phyloP scores from a whole-genome alignment of 2,329 filamentous ascomycete genomes.

The Anthostomella pinea region DNA sequence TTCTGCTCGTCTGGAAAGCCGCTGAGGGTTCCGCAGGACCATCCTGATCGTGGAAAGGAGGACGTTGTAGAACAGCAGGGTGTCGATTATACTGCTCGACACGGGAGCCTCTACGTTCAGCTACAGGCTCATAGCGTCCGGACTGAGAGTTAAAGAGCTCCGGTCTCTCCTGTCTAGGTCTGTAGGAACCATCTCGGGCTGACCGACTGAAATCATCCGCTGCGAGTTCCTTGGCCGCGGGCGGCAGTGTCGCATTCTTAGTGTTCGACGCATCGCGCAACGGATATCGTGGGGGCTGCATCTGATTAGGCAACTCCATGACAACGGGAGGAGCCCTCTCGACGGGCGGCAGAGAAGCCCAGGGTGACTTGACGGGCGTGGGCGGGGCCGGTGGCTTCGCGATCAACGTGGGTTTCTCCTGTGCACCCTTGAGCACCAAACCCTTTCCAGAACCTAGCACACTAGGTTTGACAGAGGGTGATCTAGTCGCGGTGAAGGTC shows the following conservation, averaged over 20 bases:
- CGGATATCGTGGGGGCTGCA: slow-evolving; percentile 43
- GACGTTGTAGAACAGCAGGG: slow-evolving; percentile 75
- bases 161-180: slow-evolving; percentile 57
- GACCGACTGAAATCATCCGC: slow-evolving; percentile 90
- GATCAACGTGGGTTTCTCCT: slow-evolving; percentile 70
- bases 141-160: slow-evolving; percentile 96
- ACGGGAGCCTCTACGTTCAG: slow-evolving; percentile 71
- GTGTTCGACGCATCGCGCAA: slow-evolving; percentile 54
- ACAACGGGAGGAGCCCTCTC: slow-evolving; percentile 72
- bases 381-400: slow-evolving; percentile 67
- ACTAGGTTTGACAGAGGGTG: slow-evolving; percentile 43
- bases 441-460: slow-evolving; percentile 55
- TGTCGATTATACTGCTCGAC: slow-evolving; percentile 67
- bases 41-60: slow-evolving; percentile 56
- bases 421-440: slow-evolving; percentile 62
- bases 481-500: slow-evolving; percentile 27
- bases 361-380: slow-evolving; percentile 81
- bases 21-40: slow-evolving; percentile 79
- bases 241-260: slow-evolving; percentile 51
- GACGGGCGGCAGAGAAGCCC: slow-evolving; percentile 82
- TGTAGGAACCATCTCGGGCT: slow-evolving; percentile 77
- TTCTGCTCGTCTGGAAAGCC: slow-evolving; percentile 78
- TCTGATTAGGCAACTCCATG: slow-evolving; percentile 49
- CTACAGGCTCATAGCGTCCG: slow-evolving; percentile 85
- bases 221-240: slow-evolving; percentile 74